phyloP scores from a whole-genome alignment of 192 early-diverging fungal genomes.

The Rhizoclosmatium globosum region DNA sequence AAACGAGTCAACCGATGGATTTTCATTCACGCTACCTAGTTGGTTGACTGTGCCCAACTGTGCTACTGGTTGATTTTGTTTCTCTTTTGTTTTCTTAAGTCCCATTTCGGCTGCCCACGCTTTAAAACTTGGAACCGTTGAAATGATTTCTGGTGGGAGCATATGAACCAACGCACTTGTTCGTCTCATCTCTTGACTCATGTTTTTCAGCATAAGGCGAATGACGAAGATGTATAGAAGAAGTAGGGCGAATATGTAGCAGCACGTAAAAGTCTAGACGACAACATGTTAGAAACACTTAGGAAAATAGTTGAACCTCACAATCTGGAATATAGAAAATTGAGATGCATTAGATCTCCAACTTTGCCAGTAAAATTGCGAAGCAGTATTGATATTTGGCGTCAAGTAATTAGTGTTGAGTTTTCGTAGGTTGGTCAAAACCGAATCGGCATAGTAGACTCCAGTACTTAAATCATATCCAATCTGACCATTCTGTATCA shows the following conservation, averaged over 20 bases:
- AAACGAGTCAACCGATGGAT: no score
- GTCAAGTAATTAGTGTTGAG: constrained; percentile 36
- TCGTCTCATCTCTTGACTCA: constrained; percentile 43
- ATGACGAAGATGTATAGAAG: constrained; percentile 41
- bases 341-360: constrained; percentile 14
- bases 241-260: constrained; percentile 34
- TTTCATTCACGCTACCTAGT: no score
- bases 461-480: no score
- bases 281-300: background rate
- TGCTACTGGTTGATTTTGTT: no score
- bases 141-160: constrained; percentile 51
- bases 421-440: constrained; percentile 14
- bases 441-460: background rate
- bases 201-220: constrained; percentile 30
- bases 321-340: constrained; percentile 47
- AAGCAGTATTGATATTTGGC: constrained; percentile 5
- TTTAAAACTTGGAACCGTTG: constrained; percentile 41
- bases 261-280: constrained; percentile 26
- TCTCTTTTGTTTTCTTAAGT: background rate
- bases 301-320: constrained; percentile 16
- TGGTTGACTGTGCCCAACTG: no score
- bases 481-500: background rate
- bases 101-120: constrained; percentile 36
- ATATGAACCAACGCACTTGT: constrained; percentile 50
- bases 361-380: constrained; percentile 7